phyloP scores from a whole-genome alignment of 352 stramenopile species.

The Saprolegnia parasitica region DNA sequence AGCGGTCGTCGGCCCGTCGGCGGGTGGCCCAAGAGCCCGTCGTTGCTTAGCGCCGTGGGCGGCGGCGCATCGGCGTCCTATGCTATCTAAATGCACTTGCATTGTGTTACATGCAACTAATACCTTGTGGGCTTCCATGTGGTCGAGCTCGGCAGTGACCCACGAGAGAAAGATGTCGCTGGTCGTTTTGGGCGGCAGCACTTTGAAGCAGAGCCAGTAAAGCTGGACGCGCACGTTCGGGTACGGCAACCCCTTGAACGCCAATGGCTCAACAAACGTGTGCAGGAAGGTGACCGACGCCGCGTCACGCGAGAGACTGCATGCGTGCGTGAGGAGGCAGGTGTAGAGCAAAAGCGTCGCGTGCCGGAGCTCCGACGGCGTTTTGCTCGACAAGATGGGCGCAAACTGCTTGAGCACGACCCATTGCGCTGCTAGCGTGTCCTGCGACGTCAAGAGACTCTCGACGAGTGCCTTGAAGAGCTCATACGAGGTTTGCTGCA shows the following conservation, averaged over 20 bases:
- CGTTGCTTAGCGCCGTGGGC: conserved; percentile 4
- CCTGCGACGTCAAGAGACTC: conserved; percentile 33
- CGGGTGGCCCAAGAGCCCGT: conserved; percentile 15
- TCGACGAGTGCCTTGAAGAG: conserved; percentile 47
- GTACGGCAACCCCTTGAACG: conserved; percentile 3
- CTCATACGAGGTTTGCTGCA: conserved; percentile 22
- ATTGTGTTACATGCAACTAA: not conserved
- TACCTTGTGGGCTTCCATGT: conserved; percentile 14
- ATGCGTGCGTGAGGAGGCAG: conserved; percentile 19
- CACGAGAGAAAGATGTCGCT: conserved; percentile 5
- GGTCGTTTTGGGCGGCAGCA: conserved; percentile 31
- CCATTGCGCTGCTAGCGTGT: conserved; percentile 49
- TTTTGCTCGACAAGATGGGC: conserved; percentile 44
- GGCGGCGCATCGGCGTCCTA: conserved; percentile 12
- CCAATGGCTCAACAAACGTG: conserved; percentile 28
- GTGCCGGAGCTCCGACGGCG: conserved; percentile 28
- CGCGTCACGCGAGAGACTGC: conserved; percentile 2
- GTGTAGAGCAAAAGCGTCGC: conserved; percentile 18
- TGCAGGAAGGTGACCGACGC: conserved; percentile 29
- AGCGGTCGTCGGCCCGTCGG: not conserved
- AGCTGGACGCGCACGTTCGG: conserved; percentile 42
- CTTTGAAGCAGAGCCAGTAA: conserved; percentile 50
- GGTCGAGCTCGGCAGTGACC: conserved; percentile 14
- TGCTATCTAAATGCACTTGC: not conserved
- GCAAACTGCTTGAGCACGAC: conserved; percentile 60